These are phyloP conservation scores for Backusella tarrabulga DNA, from an alignment of 192 early-diverging fungal genomes.

Conservation along the genomic window DNA sequence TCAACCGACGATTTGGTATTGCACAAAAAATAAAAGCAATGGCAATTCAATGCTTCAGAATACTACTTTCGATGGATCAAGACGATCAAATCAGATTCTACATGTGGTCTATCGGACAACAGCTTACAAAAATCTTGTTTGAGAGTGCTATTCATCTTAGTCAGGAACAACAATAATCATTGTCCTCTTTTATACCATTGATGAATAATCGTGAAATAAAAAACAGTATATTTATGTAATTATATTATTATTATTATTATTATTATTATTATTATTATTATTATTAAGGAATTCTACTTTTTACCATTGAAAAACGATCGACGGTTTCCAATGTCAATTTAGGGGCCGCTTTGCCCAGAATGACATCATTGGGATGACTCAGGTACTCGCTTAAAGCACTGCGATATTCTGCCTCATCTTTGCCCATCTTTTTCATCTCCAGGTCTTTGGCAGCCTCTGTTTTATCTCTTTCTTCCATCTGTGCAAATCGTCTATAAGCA, in stretches of 20 bases:
- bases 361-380: slow-evolving; percentile 37
- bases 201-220: background rate
- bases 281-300: slow-evolving; percentile 81
- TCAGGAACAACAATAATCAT: background rate
- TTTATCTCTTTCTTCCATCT: slow-evolving; percentile 53
- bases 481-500: slow-evolving; percentile 63
- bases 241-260: slow-evolving; percentile 38
- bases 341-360: slow-evolving; percentile 45
- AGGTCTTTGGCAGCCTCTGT: slow-evolving; percentile 43
- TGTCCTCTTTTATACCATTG: background rate
- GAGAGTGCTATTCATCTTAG: background rate
- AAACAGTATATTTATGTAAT: background rate
- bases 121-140: background rate
- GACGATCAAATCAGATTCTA: background rate
- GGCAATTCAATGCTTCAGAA: background rate
- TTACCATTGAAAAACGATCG: slow-evolving; percentile 89
- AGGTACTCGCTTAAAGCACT: slow-evolving; percentile 22
- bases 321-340: slow-evolving; percentile 79
- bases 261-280: background rate
- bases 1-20: background rate
- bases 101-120: background rate
- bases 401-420: slow-evolving; percentile 42
- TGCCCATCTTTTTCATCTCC: slow-evolving; percentile 35
- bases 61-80: background rate
- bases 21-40: background rate